These are phyloP conservation scores for Nigrograna mackinnonii DNA, from an alignment of 2,329 filamentous ascomycete genomes.

Conservation along the genomic window DNA sequence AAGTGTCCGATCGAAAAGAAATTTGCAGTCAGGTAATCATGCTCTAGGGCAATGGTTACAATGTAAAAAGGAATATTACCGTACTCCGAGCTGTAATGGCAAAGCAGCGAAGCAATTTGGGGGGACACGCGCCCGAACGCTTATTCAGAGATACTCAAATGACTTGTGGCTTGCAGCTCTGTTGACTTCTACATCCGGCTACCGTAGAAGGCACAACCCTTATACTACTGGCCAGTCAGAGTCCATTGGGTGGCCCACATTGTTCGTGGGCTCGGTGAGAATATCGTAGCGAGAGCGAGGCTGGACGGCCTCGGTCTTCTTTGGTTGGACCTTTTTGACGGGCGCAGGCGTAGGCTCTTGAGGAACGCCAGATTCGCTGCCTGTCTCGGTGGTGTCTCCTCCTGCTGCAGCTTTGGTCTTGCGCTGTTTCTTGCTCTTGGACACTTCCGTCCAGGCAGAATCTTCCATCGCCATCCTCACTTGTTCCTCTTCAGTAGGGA, in stretches of 20 bases:
- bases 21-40: no score
- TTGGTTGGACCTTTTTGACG: conserved; percentile 22
- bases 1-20: neutral
- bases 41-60: neutral
- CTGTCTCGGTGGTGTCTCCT: conserved; percentile 48
- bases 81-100: no score
- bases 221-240: conserved; percentile 47
- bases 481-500: conserved; percentile 66
- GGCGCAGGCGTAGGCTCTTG: conserved; percentile 21
- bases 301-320: conserved; percentile 29
- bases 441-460: conserved; percentile 64
- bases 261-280: conserved; percentile 27
- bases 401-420: conserved; percentile 52
- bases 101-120: no score
- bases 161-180: no score
- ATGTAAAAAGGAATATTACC: no score
- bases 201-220: no score
- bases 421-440: conserved; percentile 59
- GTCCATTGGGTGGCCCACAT: conserved; percentile 36
- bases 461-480: conserved; percentile 56
- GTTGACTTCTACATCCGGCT: no score
- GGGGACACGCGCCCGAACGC: no score
- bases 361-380: conserved; percentile 19
- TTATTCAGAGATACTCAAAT: no score
- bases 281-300: conserved; percentile 33